These are phyloP conservation scores for Leucoagaricus sp. DNA, from an alignment of 1,284 basidiomycete genomes.

Conservation along the genomic window DNA sequence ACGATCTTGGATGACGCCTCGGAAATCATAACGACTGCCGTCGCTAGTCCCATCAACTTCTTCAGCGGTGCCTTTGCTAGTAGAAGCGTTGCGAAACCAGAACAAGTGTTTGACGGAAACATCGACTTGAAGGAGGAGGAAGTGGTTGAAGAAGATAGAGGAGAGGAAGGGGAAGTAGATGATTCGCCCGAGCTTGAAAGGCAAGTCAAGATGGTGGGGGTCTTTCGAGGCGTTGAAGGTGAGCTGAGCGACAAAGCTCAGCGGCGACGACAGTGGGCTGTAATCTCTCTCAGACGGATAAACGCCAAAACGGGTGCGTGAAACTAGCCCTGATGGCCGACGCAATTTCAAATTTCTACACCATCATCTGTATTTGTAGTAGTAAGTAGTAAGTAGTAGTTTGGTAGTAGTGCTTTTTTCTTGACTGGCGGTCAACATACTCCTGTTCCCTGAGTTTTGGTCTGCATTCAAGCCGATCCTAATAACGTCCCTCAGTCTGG, in stretches of 20 bases:
- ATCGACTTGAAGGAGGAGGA: constrained; percentile 77
- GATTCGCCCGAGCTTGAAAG: constrained; percentile 57
- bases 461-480: no score
- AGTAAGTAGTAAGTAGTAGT: no score
- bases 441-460: no score
- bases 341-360: neutral
- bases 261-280: constrained; percentile 38
- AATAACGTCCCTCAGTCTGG: no score
- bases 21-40: constrained; percentile 56
- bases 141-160: constrained; percentile 72
- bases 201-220: constrained; percentile 34
- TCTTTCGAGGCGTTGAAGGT: constrained; percentile 29
- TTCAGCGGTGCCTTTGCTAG: constrained; percentile 46
- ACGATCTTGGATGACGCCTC: constrained; percentile 71
- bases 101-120: constrained; percentile 63
- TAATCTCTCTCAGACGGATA: constrained; percentile 36
- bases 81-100: constrained; percentile 52
- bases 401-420: no score
- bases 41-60: constrained; percentile 53
- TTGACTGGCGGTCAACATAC: no score
- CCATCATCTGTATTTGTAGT: no score
- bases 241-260: constrained; percentile 38
- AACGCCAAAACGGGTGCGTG: constrained; percentile 30
- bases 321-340: neutral
- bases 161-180: constrained; percentile 75